Percentiles rank a stretch among this genome's conserved stretches.
Evolutionary conservation across 768 basidiomycete genomes (phyloP).

Genomic region (Pulveroboletus sp.): DNA sequence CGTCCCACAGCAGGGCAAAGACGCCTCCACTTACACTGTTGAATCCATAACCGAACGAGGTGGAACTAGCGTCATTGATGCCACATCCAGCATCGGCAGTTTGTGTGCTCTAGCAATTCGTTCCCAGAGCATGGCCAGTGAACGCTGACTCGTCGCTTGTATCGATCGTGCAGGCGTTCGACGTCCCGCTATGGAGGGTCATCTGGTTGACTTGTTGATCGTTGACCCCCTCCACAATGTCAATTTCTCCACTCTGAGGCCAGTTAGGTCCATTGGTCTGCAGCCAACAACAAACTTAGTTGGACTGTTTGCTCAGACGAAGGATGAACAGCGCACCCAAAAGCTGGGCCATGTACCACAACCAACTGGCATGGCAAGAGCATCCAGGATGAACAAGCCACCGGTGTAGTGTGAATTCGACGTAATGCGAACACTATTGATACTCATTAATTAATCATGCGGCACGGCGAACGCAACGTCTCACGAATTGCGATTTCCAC

Average conservation of each 20-base stretch:
- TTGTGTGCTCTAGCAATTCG: conserved; percentile 38
- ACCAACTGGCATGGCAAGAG: conserved; percentile 65
- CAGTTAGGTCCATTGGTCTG: conserved; percentile 47
- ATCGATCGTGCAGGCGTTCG: conserved; percentile 32
- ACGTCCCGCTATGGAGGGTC: conserved; percentile 55
- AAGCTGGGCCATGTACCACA: conserved; percentile 63
- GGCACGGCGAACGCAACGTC: conserved; percentile 6
- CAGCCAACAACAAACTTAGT: neutral
- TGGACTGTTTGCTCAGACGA: neutral
- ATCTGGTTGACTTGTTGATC: conserved; percentile 52
- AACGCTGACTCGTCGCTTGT: conserved; percentile 10
- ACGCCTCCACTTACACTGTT: conserved; percentile 44
- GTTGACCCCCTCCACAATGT: conserved; percentile 73
- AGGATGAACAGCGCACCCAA: conserved; percentile 32
- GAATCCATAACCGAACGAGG: conserved; percentile 39
- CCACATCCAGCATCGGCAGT: conserved; percentile 46
- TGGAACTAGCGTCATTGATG: conserved; percentile 38
- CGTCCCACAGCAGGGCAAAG: conserved; percentile 53
- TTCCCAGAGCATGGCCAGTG: conserved; percentile 20
- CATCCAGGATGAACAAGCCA: conserved; percentile 76
- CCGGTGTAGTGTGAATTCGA: conserved; percentile 55
- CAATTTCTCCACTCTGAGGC: conserved; percentile 60
- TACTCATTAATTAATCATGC: neutral
- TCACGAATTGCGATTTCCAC: conserved; percentile 53
- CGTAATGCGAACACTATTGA: conserved; percentile 58